Percentiles rank a stretch among this genome's conserved stretches.
phyloP scores from a whole-genome alignment of 2,329 filamentous ascomycete genomes.

The Diaporthe humulicola region DNA sequence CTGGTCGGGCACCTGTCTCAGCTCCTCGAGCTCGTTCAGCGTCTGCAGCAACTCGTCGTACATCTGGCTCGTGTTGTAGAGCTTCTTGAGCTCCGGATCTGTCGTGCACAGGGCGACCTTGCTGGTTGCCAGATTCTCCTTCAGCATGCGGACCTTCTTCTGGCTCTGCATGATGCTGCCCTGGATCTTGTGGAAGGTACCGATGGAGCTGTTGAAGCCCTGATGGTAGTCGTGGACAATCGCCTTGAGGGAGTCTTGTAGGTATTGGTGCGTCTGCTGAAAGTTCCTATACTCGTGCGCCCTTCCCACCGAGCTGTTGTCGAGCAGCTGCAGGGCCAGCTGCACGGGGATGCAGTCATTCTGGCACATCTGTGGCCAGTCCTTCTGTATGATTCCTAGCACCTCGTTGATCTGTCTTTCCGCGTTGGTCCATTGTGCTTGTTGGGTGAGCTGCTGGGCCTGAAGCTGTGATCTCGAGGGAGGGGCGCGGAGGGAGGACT shows the following conservation, averaged over 20 bases:
- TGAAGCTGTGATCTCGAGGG: conserved; percentile 50
- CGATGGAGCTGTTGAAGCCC: conserved; percentile 98
- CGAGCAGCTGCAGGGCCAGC: conserved; percentile 93
- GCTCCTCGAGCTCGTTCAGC: conserved; percentile 86
- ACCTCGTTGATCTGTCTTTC: conserved; percentile 73
- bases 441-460: conserved; percentile 41
- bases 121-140: conserved; percentile 84
- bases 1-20: conserved; percentile 90
- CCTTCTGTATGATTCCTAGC: conserved; percentile 84
- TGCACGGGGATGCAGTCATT: conserved; percentile 93
- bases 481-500: conserved; percentile 48
- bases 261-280: conserved; percentile 83
- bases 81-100: conserved; percentile 90
- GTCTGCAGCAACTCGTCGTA: conserved; percentile 92
- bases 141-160: conserved; percentile 83
- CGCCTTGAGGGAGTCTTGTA: conserved; percentile 92
- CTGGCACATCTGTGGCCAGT: conserved; percentile 93
- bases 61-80: conserved; percentile 87
- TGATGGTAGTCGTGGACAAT: conserved; percentile 99
- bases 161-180: conserved; percentile 91
- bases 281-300: conserved; percentile 91
- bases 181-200: conserved; percentile 99
- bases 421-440: conserved; percentile 57
- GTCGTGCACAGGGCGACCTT: conserved; percentile 86
- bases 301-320: conserved; percentile 91